A percentile compares a stretch with the other conserved stretches of the same genome.
phyloP scores from a whole-genome alignment of 345 rosid species.

The Citrus maxima region DNA sequence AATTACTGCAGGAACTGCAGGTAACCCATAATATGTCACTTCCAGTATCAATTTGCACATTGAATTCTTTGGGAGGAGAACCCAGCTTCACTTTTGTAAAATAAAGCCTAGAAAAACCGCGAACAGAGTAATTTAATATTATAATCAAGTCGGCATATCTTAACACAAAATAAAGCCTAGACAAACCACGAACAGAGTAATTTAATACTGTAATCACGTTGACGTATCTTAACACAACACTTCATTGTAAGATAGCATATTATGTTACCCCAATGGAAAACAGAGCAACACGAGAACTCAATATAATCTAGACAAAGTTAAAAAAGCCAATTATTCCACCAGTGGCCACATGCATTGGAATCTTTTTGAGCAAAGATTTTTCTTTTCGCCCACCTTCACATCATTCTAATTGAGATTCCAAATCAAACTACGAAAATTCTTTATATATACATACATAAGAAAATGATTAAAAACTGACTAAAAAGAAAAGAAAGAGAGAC shows the following conservation, averaged over 20 bases:
- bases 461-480: neutral
- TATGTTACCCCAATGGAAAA: neutral
- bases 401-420: neutral
- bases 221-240: neutral
- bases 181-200: conserved; percentile 19
- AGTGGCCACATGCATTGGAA: neutral
- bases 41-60: conserved; percentile 98
- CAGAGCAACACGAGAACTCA: conserved; percentile 6
- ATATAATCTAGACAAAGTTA: conserved; percentile 11
- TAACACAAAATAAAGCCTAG: conserved; percentile 66
- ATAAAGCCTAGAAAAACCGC: conserved; percentile 62
- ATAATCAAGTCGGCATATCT: neutral
- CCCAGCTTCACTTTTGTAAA: conserved; percentile 93
- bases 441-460: neutral
- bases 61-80: conserved; percentile 93
- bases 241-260: neutral
- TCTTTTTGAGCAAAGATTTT: neutral
- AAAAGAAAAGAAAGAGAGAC: neutral
- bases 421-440: neutral
- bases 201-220: conserved; percentile 8
- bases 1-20: conserved; percentile 76
- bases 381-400: neutral
- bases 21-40: conserved; percentile 92
- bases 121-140: conserved; percentile 10
- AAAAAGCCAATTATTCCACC: conserved; percentile 16